A percentile compares a stretch with the other conserved stretches of the same genome.
Evolutionary conservation across 768 basidiomycete genomes (phyloP).

Genomic region (Russula sp.): DNA sequence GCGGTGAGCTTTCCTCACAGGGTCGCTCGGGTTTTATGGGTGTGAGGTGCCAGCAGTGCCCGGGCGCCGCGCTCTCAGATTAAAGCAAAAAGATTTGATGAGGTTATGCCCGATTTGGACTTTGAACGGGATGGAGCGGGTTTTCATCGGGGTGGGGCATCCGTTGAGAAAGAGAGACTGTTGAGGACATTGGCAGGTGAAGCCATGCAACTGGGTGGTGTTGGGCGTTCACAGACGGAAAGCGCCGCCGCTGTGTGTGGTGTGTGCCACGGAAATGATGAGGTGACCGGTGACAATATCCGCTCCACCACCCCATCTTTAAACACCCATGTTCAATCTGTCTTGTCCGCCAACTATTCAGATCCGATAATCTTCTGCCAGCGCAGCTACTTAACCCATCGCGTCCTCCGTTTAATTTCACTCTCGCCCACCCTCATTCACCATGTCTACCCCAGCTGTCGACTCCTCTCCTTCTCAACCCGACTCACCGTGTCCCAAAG

Average conservation of each 20-base stretch:
- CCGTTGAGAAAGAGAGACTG: not conserved
- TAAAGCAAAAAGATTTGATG: not conserved
- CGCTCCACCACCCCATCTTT: not conserved
- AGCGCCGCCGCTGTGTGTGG: too few species aligned
- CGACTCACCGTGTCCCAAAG: slow-evolving; percentile 31
- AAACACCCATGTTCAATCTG: not conserved
- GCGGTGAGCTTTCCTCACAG: not conserved
- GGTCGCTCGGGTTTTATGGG: not conserved
- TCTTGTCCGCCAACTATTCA: not conserved
- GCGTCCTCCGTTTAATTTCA: not conserved
- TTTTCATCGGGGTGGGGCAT: slow-evolving; percentile 2
- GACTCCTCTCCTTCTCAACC: slow-evolving; percentile 12
- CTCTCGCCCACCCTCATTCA: not conserved
- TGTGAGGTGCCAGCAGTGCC: slow-evolving; percentile 4
- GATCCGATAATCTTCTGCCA: slow-evolving; percentile 23
- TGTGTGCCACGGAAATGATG: too few species aligned
- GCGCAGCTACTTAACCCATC: slow-evolving; percentile 17
- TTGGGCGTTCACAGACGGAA: too few species aligned
- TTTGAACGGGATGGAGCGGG: slow-evolving; percentile 5
- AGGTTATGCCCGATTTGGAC: slow-evolving; percentile 21
- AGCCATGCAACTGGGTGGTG: not conserved
- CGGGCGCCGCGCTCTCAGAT: not conserved
- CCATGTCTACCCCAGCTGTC: slow-evolving; percentile 10
- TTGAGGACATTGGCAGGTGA: not conserved
- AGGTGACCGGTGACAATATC: not conserved